A percentile compares a stretch with the other conserved stretches of the same genome.
These are phyloP conservation scores for Nothopassalora personata DNA, from an alignment of 2,329 filamentous ascomycete genomes.

Conservation along the genomic window DNA sequence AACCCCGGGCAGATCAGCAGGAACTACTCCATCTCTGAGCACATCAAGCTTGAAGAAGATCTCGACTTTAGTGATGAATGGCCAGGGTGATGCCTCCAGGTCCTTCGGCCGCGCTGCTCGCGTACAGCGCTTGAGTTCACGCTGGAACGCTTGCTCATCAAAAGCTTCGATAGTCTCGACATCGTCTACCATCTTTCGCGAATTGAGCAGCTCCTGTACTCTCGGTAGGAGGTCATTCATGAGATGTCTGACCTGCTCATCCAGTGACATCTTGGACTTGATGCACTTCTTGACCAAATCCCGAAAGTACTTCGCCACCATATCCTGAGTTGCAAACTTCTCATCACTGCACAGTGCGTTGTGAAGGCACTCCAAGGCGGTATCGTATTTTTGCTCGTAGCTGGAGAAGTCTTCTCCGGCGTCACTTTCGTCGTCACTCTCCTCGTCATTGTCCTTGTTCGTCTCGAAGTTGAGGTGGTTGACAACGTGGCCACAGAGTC, in stretches of 20 bases:
- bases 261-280: not conserved
- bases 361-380: slow-evolving; percentile 5
- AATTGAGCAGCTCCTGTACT: not conserved
- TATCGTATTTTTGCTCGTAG: not conserved
- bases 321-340: slow-evolving; percentile 1
- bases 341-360: slow-evolving; percentile 1
- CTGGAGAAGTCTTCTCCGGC: slow-evolving; percentile 1
- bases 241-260: not conserved
- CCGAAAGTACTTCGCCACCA: not conserved
- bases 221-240: not conserved
- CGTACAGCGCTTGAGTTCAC: slow-evolving; percentile 1
- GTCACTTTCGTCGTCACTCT: slow-evolving; percentile 3
- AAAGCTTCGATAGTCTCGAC: not conserved
- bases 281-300: not conserved
- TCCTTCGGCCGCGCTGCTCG: not conserved
- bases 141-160: slow-evolving; percentile 1
- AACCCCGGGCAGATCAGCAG: slow-evolving; percentile 19
- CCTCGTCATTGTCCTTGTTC: not conserved
- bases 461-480: not conserved
- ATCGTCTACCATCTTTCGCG: not conserved
- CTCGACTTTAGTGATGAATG: slow-evolving; percentile 13
- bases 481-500: not conserved
- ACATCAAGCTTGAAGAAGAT: slow-evolving; percentile 8
- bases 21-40: slow-evolving; percentile 11
- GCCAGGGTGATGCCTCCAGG: slow-evolving; percentile 12